These are phyloP conservation scores for Ulmus americana DNA, from an alignment of 331 rosid genomes.

Conservation along the genomic window DNA sequence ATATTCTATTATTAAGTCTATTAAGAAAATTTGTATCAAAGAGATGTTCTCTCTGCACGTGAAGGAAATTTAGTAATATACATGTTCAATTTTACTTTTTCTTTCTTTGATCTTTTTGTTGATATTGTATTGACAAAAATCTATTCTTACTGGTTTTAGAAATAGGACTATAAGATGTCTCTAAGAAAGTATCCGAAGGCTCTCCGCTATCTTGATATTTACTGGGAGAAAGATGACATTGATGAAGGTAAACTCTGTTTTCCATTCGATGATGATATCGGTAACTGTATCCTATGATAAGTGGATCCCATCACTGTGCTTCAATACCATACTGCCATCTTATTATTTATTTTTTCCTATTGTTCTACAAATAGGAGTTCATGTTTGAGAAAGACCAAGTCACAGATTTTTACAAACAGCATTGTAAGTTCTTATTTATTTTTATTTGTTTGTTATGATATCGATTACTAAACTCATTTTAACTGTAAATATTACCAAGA, in stretches of 20 bases:
- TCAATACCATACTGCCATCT: slow-evolving; percentile 4
- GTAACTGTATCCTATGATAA: slow-evolving; percentile 8
- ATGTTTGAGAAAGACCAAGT: slow-evolving; percentile 67
- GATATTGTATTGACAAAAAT: neutral
- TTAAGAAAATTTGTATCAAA: too few relatives aligned
- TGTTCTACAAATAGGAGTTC: slow-evolving; percentile 61
- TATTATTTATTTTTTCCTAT: slow-evolving; percentile 11
- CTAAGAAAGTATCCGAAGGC: slow-evolving; percentile 77
- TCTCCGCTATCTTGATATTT: slow-evolving; percentile 73
- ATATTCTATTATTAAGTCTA: neutral
- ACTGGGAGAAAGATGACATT: slow-evolving; percentile 97
- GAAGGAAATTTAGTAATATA: neutral
- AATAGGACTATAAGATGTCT: slow-evolving; percentile 84
- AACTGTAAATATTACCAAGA: too few relatives aligned
- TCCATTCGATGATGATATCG: slow-evolving; percentile 5
- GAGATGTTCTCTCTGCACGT: too few relatives aligned
- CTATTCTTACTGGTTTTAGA: slow-evolving; percentile 36
- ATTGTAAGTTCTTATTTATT: slow-evolving; percentile 49
- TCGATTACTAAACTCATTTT: neutral
- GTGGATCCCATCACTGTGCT: neutral
- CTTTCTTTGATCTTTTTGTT: neutral
- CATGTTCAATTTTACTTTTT: neutral
- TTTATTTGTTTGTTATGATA: neutral
- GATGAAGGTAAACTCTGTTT: slow-evolving; percentile 54
- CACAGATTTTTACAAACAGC: slow-evolving; percentile 89